Evolutionary conservation across 164 flowering plant species (phyloP), one percentile per base, ranked within the genome.

Genomic region (Cinnamomum chago): DNA sequence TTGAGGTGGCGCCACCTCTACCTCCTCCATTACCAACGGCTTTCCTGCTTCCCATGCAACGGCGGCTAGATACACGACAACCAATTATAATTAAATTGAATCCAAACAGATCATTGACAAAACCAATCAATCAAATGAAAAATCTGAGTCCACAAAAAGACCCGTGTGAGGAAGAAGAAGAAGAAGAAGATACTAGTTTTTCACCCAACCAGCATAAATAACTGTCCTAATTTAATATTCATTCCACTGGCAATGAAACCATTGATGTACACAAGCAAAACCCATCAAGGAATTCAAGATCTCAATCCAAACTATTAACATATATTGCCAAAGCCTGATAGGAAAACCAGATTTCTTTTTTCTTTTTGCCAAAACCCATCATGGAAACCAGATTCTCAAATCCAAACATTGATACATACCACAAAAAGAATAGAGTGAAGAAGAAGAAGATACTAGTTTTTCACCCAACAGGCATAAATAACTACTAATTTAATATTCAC

Each of bases 11-110:
- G 86, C 86, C 78, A 86, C 89, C 65, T 86, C 86, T 65, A 86
- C 87, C 66, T 86, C 86, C 71, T 84, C 87, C 0, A 86, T 86
- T 72, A 83, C 87, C 72, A 86, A 75, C 25, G 89, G 88, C 81
- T 84, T 85, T 72, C 86, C 85, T n/a, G 87, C 86, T 71, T 85
- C 87, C 86, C 86, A 86, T 58, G 89, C 86, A 30, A 86, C 88
- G 5, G 86, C 89, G 77, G 87, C 89, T 86, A 72, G 67, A 52
- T 23, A 12, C 72, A 71, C 27, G 30, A 40, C 70, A 68, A 30
- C 27, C 47, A 30, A 17, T 27, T 22, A 30, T 18, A 27, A 15
- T 17, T 11, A 30, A 67, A 30, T 24, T 17, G 17, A 68, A 68
- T 15, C 70, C 22, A 50, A 23, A 3, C 17, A 2, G 22, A 18